Evolutionary conservation across 768 basidiomycete genomes (phyloP).

Genomic region (Mycena venus): DNA sequence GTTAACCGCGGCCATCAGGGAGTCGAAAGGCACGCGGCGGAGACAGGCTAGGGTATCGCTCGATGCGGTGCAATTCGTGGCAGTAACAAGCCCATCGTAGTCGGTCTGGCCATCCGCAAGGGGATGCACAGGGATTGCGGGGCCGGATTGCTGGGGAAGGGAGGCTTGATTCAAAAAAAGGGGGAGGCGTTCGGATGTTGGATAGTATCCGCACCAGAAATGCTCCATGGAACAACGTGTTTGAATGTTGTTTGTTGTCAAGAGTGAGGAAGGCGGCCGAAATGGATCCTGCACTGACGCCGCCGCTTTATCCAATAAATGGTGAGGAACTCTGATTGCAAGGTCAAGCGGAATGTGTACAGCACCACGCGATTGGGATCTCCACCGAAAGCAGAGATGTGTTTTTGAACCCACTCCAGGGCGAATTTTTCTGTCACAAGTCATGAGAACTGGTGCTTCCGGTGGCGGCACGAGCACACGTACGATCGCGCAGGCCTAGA

Average conservation of each 20-base stretch:
- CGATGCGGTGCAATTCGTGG: slow-evolving; percentile 38
- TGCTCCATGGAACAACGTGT: slow-evolving; percentile 3
- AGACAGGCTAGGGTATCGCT: slow-evolving; percentile 50
- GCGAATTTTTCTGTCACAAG: slow-evolving; percentile 49
- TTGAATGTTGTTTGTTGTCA: slow-evolving; percentile 4
- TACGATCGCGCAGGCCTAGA: slow-evolving; percentile 17
- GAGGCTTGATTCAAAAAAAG: background rate
- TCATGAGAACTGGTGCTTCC: background rate
- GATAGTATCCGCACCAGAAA: background rate
- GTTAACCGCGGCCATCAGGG: slow-evolving; percentile 48
- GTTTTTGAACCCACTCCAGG: slow-evolving; percentile 68
- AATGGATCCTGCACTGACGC: slow-evolving; percentile 2
- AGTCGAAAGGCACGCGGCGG: slow-evolving; percentile 43
- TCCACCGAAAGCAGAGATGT: slow-evolving; percentile 70
- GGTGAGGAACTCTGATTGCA: background rate
- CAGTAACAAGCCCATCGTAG: slow-evolving; percentile 17
- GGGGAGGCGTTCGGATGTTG: background rate
- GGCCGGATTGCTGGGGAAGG: slow-evolving; percentile 2
- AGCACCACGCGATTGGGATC: slow-evolving; percentile 63
- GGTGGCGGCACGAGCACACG: background rate
- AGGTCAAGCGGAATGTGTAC: slow-evolving; percentile 34
- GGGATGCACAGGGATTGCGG: background rate
- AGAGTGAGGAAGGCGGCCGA: background rate
- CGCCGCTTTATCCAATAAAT: slow-evolving; percentile 7
- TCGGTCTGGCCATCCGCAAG: slow-evolving; percentile 12